Conservation (phyloP, 2,329 filamentous ascomycete species). For the Alternaria conjuncta region DNA sequence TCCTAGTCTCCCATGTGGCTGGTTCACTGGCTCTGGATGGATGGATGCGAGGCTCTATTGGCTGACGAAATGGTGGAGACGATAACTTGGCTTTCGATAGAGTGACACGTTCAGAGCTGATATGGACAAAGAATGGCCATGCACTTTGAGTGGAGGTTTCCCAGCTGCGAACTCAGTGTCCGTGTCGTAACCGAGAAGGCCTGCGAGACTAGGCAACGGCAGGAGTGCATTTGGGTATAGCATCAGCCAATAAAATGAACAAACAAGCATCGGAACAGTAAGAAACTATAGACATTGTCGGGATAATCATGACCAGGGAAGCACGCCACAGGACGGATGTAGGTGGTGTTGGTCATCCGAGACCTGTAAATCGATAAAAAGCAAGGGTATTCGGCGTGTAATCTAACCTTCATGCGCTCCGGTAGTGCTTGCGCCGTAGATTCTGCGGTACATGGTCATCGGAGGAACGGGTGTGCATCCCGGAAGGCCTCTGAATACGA, state of each 20-base stretch:
- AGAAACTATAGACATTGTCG: background rate
- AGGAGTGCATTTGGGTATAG: background rate
- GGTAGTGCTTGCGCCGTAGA: slow-evolving; percentile 18
- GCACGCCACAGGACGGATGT: background rate
- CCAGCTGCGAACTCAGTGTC: slow-evolving; percentile 15
- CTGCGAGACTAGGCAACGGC: background rate
- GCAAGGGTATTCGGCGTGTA: background rate
- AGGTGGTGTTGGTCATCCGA: background rate
- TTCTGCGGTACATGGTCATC: slow-evolving; percentile 7
- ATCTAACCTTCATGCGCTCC: slow-evolving; percentile 18
- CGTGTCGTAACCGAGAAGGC: slow-evolving; percentile 3
- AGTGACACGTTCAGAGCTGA: background rate
- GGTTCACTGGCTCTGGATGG: background rate
- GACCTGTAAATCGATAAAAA: background rate
- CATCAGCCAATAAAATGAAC: background rate
- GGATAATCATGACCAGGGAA: background rate
- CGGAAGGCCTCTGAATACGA: slow-evolving; percentile 13
- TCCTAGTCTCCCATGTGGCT: slow-evolving; percentile 2
- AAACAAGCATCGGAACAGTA: background rate
- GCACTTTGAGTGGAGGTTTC: background rate
- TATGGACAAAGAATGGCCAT: background rate
- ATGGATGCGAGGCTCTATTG: slow-evolving; percentile 6
- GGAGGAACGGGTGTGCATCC: slow-evolving; percentile 20
- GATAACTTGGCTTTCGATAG: background rate
- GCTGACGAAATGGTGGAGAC: slow-evolving; percentile 6